Evolutionary conservation across 2,329 filamentous ascomycete genomes (phyloP), one percentile per base, ranked within the genome.

Genomic region (Neofusicoccum umdonicola): DNA sequence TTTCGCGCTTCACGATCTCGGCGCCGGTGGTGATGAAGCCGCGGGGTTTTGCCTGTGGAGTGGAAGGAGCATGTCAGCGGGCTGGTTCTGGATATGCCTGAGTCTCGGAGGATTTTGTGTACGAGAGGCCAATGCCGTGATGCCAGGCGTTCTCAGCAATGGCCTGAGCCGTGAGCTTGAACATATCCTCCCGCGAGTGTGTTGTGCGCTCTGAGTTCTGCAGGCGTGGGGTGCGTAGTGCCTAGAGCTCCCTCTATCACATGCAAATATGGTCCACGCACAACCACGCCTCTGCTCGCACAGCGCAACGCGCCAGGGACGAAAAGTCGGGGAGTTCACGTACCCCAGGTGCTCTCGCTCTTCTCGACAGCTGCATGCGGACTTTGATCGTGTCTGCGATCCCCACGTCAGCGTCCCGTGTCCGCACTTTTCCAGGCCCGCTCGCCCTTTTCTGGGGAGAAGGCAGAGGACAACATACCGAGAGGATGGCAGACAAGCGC

Each of bases 301-400:
- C 52, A 41, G n/a, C 19, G 11, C 17, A 56, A 39, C 8, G 15
- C 6, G n/a, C 7, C 37, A 9, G 22, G 17, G 11, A 58, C 7
- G 41, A 22, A 11, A 17, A 11, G 22, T 9, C 4, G 17, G n/a
- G 9, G 12, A 27, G 5, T 37, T 4, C 39, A 82, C 84, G 70
- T 77, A 90, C 87, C 67, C 95, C 95, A 64, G 93, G 93, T 66
- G 88, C 86, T 70, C 90, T 87, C 57, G 91, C 92, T 77, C 95
- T 88, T 70, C 90, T 87, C 64, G 95, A 98, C 66, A 99, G 89
- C 82, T 99, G 95, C 96, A 99, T 99, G 71, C 95, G 93, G 67
- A 99, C 95, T 86, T 99, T 97, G 83, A 98, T 96, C 66, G 93
- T 97, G 79, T 97, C 92, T 91, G 66, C 34, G n/a, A n/a, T 3